Evolutionary conservation across 2,329 filamentous ascomycete species (phyloP).

Genomic region (Penicillium sp.): DNA sequence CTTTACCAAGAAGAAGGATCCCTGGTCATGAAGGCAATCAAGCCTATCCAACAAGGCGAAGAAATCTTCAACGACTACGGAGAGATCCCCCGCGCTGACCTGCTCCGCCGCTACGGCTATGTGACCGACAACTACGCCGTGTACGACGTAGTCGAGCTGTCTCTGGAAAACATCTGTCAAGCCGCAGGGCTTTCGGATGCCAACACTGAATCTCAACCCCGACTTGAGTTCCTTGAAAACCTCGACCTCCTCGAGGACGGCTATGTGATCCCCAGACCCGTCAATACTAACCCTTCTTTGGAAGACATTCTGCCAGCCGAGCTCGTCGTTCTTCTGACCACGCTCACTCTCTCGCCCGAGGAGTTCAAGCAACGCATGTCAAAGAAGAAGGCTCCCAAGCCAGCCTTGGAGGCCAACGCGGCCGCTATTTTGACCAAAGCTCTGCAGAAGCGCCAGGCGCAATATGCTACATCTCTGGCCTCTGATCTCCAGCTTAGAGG

Average conservation of each 20-base stretch:
- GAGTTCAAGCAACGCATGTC: conserved; percentile 35
- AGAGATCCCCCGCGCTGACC: conserved; percentile 75
- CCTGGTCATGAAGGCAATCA: conserved; percentile 70
- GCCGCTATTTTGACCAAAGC: conserved; percentile 36
- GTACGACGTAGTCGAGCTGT: conserved; percentile 80
- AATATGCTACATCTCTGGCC: conserved; percentile 56
- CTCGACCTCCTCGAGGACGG: conserved; percentile 67
- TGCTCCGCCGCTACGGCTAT: conserved; percentile 83
- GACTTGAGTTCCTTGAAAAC: conserved; percentile 59
- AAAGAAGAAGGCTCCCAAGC: conserved; percentile 41
- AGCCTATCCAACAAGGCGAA: conserved; percentile 66
- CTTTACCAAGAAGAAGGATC: conserved; percentile 59
- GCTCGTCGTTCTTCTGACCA: conserved; percentile 40
- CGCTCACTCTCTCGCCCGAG: conserved; percentile 32
- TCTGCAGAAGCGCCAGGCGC: conserved; percentile 36
- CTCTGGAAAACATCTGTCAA: conserved; percentile 58
- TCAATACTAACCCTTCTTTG: conserved; percentile 24
- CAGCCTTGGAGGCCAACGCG: conserved; percentile 29
- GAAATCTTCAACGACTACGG: conserved; percentile 91
- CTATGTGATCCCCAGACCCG: conserved; percentile 59
- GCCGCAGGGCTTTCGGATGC: conserved; percentile 35
- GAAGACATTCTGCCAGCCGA: conserved; percentile 41
- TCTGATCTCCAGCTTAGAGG: conserved; percentile 49
- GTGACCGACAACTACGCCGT: conserved; percentile 73
- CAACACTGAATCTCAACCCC: conserved; percentile 33